Evolutionary conservation across 2,329 filamentous ascomycete species (phyloP), one percentile per base, ranked within the genome.

Genomic region (Cercospora citrullina): DNA sequence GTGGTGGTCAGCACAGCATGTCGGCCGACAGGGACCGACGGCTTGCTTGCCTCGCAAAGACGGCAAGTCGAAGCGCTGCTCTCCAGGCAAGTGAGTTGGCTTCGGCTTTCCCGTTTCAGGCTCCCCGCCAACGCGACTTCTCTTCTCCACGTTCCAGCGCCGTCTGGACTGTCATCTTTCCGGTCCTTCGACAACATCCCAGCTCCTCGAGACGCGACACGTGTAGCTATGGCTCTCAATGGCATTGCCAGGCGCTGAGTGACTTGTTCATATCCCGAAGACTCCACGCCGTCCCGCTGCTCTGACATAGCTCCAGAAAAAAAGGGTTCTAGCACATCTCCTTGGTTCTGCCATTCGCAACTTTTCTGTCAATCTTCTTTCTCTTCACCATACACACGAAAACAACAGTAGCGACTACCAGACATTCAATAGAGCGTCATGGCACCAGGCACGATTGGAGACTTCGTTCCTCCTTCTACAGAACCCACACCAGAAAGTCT

Each of bases 361-460:
- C 36, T 14, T 39, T 28, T 61, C 7, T 10, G 10, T 9, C 21
- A 48, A 18, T 58, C 21, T 18, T 30, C 33, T 18, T 14, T 36
- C 18, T 18, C n/a, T 26, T 33, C 21, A 33, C 45, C 28, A 26
- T 9, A 16, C 28, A 63, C 23, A 18, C 64, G 9, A 51, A n/a
- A 26, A 55, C 28, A 33, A 61, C 31, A 39, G 31, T 33, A 18
- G 4, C 21, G 7, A 33, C 18, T 10, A 31, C 28, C 55, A 33
- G 28, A 58, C 14, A 1, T 31, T 33, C 30, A 33, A 31, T 16
- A 18, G 21, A 45, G 10, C 42, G 64, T 10, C 21, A 74, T 75
- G 72, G 70, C 73, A 58, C 73, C 72, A 39, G 70, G 68, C 28
- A 69, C 72, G 8, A 67, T 74, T n/a, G 67, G 65, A 53, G 74